These are phyloP conservation scores for Neonothopanus nambi DNA, from an alignment of 1,284 basidiomycete species.

Conservation along the genomic window DNA sequence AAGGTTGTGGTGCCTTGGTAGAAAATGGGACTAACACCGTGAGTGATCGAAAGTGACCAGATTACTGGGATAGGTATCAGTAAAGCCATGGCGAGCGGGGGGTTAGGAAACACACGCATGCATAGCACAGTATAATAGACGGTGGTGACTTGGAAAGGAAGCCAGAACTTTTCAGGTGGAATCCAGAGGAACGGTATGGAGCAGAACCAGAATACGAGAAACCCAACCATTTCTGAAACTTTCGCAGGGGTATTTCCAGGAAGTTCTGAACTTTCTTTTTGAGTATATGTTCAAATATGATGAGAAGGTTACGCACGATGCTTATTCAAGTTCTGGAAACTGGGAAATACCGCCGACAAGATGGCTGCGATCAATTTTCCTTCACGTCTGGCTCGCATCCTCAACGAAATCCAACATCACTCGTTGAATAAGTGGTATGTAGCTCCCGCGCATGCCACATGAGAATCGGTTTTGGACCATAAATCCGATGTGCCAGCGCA, in stretches of 20 bases:
- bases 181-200: conserved; percentile 20
- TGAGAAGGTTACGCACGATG: conserved; percentile 2
- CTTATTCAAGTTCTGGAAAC: conserved; percentile 13
- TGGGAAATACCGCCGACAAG: conserved; percentile 17
- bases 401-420: conserved; percentile 19
- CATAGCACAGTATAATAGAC: conserved; percentile 19
- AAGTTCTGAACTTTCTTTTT: conserved; percentile 1
- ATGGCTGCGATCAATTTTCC: conserved; percentile 16
- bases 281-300: background rate
- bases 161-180: conserved; percentile 20
- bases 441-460: conserved; percentile 21
- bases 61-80: conserved; percentile 9
- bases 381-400: conserved; percentile 18
- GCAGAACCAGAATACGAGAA: conserved; percentile 20
- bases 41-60: conserved; percentile 17
- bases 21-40: conserved; percentile 20
- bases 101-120: conserved; percentile 14
- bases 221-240: conserved; percentile 19
- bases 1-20: conserved; percentile 2
- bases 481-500: conserved; percentile 21
- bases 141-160: conserved; percentile 17
- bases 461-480: conserved; percentile 20
- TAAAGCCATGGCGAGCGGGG: background rate
- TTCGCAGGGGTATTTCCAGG: conserved; percentile 17
- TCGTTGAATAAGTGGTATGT: conserved; percentile 20